Evolutionary conservation across 202 grass and related monocot genomes (phyloP).

Genomic region (Eragrostis tef): DNA sequence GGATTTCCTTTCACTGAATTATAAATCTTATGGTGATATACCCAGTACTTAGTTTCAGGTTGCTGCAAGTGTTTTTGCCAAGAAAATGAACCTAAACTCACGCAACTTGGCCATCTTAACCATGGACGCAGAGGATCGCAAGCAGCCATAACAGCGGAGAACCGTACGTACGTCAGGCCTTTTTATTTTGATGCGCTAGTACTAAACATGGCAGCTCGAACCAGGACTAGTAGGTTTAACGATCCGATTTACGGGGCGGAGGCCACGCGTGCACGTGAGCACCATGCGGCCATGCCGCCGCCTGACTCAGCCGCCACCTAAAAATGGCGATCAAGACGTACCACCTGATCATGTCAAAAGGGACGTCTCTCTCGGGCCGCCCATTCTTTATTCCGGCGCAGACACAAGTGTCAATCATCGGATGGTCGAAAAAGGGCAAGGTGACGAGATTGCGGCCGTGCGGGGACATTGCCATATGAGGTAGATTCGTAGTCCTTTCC

Average conservation of each 20-base stretch:
- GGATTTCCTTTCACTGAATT: no score
- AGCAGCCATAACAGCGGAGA: background rate
- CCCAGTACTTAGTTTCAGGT: no score
- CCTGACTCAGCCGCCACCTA: constrained; percentile 13
- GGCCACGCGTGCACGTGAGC: constrained; percentile 16
- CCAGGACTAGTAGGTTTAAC: constrained; percentile 47
- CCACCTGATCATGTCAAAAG: constrained; percentile 24
- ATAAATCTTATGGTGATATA: no score
- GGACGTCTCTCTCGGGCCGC: background rate
- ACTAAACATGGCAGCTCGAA: constrained; percentile 29
- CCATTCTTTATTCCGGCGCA: background rate
- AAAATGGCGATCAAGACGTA: constrained; percentile 20
- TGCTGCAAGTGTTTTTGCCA: no score
- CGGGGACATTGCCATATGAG: constrained; percentile 50
- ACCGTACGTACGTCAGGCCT: background rate
- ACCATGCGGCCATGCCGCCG: background rate
- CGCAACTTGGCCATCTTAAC: background rate
- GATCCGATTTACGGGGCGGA: constrained; percentile 8
- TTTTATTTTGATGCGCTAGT: background rate
- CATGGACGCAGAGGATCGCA: background rate
- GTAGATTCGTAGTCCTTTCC: constrained; percentile 25
- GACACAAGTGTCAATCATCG: constrained; percentile 62
- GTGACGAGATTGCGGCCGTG: constrained; percentile 29
- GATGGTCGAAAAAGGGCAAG: constrained; percentile 54
- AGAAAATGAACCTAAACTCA: no score